These are phyloP conservation scores for Penicillium sp. DNA, from an alignment of 2,329 filamentous ascomycete species.

Conservation along the genomic window DNA sequence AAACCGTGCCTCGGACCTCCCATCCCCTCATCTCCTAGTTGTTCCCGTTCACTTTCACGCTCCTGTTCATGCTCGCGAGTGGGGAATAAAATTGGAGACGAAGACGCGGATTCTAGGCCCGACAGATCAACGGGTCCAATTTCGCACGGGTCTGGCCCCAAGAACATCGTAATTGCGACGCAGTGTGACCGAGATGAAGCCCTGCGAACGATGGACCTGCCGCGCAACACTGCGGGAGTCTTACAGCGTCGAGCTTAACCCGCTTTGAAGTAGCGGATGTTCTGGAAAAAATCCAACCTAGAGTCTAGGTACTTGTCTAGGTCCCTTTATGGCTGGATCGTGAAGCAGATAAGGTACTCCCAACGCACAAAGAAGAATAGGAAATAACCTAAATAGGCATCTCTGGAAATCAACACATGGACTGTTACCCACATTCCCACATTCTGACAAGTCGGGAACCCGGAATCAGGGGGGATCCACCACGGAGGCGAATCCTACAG, in stretches of 20 bases:
- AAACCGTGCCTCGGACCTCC: neutral
- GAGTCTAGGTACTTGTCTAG: no score
- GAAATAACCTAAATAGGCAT: constrained; percentile 1
- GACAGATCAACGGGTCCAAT: constrained; percentile 9
- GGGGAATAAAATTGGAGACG: neutral
- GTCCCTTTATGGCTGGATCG: no score
- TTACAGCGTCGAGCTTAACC: constrained; percentile 10
- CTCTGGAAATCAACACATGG: constrained; percentile 7
- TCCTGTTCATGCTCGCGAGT: neutral
- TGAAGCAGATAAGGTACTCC: no score
- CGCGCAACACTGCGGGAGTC: constrained; percentile 3
- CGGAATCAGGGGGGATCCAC: constrained; percentile 16
- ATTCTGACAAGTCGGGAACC: constrained; percentile 13
- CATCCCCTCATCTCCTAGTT: neutral
- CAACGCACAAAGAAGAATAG: neutral
- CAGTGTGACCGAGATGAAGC: constrained; percentile 5
- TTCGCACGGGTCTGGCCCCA: constrained; percentile 8
- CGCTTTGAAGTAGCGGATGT: neutral
- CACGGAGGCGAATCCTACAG: neutral
- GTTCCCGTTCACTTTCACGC: neutral
- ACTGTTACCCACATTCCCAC: neutral
- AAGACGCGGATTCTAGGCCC: constrained; percentile 11
- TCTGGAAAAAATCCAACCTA: constrained; percentile 11
- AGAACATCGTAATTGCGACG: constrained; percentile 8
- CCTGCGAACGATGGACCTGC: constrained; percentile 13